Percentiles rank a stretch among this genome's conserved stretches.
phyloP scores from a whole-genome alignment of 371 early-diverging fungal species.

The Apophysomyces variabilis region DNA sequence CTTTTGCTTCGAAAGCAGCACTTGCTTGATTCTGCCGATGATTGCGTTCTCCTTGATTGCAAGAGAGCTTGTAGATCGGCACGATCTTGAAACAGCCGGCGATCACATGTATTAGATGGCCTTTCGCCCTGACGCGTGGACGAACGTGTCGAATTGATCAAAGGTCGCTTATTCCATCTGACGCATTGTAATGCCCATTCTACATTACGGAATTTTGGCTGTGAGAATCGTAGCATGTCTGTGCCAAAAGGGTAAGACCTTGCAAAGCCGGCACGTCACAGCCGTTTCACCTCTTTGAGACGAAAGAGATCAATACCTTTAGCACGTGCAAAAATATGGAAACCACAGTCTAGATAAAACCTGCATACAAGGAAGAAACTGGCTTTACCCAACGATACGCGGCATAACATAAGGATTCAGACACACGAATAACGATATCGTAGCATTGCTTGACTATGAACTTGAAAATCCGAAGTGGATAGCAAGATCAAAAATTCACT shows the following conservation, averaged over 20 bases:
- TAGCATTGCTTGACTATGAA: no score
- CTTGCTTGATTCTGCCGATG: constrained; percentile 4
- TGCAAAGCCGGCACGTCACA: constrained; percentile 4
- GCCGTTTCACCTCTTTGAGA: no score
- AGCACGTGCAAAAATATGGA: no score
- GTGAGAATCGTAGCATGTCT: neutral
- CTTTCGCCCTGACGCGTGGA: neutral
- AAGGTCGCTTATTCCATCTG: neutral
- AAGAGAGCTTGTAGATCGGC: constrained; percentile 1
- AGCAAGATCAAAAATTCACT: no score
- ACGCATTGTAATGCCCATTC: neutral
- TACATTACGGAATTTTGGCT: neutral
- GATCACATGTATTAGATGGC: neutral
- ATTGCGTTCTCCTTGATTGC: neutral
- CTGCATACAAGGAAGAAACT: no score
- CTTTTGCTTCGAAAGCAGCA: neutral
- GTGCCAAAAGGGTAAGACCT: no score
- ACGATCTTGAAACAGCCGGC: constrained; percentile 1
- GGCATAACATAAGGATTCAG: no score
- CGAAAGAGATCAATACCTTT: no score
- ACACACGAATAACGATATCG: no score
- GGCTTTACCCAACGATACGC: no score
- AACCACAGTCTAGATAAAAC: no score
- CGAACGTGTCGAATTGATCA: neutral
- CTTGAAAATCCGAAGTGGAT: no score